Evolutionary conservation across 306 rosid genomes (phyloP).

Genomic region (Quercus cerris): DNA sequence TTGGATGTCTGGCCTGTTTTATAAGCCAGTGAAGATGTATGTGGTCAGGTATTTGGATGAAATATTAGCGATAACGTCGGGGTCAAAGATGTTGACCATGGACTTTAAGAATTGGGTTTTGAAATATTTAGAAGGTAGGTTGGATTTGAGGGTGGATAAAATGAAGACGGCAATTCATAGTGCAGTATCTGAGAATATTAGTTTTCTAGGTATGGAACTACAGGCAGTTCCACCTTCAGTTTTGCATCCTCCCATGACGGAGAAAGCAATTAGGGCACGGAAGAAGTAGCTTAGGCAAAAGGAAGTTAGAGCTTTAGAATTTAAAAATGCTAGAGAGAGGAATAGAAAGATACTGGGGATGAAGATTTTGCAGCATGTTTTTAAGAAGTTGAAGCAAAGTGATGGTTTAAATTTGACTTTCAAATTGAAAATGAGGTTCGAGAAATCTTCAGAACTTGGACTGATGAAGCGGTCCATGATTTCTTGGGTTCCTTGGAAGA

Average conservation of each 20-base stretch:
- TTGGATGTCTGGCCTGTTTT: no score
- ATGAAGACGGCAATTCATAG: conserved; percentile 68
- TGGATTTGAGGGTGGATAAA: conserved; percentile 63
- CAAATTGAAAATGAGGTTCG: conserved; percentile 65
- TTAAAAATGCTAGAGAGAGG: conserved; percentile 78
- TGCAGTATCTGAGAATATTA: conserved; percentile 76
- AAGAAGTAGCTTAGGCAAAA: conserved; percentile 85
- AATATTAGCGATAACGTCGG: no score
- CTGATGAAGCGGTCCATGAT: conserved; percentile 60
- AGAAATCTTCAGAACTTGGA: conserved; percentile 65
- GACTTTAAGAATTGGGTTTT: conserved; percentile 43
- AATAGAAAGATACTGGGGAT: conserved; percentile 73
- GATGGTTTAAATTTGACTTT: conserved; percentile 48
- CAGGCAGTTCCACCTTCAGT: conserved; percentile 73
- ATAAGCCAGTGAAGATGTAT: no score
- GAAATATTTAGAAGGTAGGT: conserved; percentile 39
- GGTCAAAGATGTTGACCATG: conserved; percentile 50
- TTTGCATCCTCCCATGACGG: conserved; percentile 59
- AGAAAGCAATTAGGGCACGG: conserved; percentile 79
- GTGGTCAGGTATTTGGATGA: no score
- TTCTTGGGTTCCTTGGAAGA: conserved; percentile 63
- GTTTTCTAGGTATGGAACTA: conserved; percentile 79
- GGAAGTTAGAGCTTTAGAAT: conserved; percentile 69
- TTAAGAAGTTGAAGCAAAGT: conserved; percentile 57
- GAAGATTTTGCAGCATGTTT: conserved; percentile 62